A percentile compares a stretch with the other conserved stretches of the same genome.
Evolutionary conservation across 441 rosid genomes (phyloP).

Genomic region (Euphorbia celastroides): DNA sequence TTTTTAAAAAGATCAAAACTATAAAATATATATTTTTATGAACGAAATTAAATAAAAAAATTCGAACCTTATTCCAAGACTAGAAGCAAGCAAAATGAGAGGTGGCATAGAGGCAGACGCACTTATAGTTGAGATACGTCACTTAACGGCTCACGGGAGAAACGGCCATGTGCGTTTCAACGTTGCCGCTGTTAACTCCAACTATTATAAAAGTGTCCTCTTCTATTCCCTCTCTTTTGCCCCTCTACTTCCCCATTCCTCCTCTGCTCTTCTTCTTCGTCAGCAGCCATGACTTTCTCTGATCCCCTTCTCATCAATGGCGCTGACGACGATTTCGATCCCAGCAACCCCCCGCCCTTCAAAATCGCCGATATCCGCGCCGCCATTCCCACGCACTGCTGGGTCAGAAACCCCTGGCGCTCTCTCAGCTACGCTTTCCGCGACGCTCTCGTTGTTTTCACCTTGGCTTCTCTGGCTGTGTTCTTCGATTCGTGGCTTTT

Average conservation of each 20-base stretch:
- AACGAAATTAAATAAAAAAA: too few species aligned
- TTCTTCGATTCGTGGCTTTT: slow-evolving; percentile 52
- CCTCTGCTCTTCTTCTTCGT: neutral
- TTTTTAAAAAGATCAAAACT: too few species aligned
- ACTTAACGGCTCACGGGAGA: neutral
- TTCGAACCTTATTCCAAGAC: too few species aligned
- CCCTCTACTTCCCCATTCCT: neutral
- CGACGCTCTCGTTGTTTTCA: slow-evolving; percentile 48
- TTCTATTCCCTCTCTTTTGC: neutral
- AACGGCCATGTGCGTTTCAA: neutral
- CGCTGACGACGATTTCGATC: slow-evolving; percentile 35
- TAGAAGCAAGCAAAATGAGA: too few species aligned
- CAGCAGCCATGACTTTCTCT: neutral
- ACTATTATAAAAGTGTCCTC: neutral
- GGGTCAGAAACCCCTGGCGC: slow-evolving; percentile 93
- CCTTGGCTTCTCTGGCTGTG: slow-evolving; percentile 62
- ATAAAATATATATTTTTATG: too few species aligned
- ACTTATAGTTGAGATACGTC: neutral
- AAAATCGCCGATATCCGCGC: slow-evolving; percentile 72
- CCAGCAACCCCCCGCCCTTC: slow-evolving; percentile 76
- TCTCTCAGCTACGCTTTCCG: slow-evolving; percentile 81
- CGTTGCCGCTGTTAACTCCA: neutral
- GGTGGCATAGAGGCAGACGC: neutral
- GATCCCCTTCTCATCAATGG: neutral
- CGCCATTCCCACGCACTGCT: slow-evolving; percentile 89